These are phyloP conservation scores for Irpex sp. DNA, from an alignment of 1,284 basidiomycete genomes.

Conservation along the genomic window DNA sequence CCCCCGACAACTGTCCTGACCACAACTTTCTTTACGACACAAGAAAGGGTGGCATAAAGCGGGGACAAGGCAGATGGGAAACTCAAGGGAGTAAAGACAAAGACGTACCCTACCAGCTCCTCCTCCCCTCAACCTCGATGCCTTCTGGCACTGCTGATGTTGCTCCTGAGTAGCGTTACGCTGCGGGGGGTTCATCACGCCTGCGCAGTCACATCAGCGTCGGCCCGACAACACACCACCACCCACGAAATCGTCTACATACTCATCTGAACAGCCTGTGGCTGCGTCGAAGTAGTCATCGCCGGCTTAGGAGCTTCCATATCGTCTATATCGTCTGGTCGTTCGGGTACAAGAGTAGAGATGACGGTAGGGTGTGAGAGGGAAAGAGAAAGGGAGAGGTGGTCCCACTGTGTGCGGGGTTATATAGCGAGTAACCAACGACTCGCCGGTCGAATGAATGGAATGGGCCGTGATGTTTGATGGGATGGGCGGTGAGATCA, in stretches of 20 bases:
- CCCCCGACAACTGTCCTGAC: too few relatives aligned
- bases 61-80: neutral
- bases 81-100: neutral
- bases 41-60: too few relatives aligned
- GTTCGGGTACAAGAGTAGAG: too few relatives aligned
- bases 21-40: too few relatives aligned
- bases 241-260: slow-evolving; percentile 18
- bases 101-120: slow-evolving; percentile 50
- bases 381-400: neutral
- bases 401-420: neutral
- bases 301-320: slow-evolving; percentile 32
- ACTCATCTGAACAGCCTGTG: slow-evolving; percentile 52
- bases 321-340: neutral
- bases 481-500: neutral
- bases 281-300: slow-evolving; percentile 41
- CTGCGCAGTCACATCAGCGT: slow-evolving; percentile 18
- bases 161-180: slow-evolving; percentile 20
- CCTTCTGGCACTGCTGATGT: slow-evolving; percentile 36
- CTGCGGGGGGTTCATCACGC: slow-evolving; percentile 34
- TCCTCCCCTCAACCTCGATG: slow-evolving; percentile 53
- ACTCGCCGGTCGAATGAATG: too few relatives aligned
- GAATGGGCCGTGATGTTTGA: neutral
- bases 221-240: neutral
- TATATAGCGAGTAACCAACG: neutral
- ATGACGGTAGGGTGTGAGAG: neutral